phyloP scores from a whole-genome alignment of 768 basidiomycete genomes.

The Pleurotus eryngii region DNA sequence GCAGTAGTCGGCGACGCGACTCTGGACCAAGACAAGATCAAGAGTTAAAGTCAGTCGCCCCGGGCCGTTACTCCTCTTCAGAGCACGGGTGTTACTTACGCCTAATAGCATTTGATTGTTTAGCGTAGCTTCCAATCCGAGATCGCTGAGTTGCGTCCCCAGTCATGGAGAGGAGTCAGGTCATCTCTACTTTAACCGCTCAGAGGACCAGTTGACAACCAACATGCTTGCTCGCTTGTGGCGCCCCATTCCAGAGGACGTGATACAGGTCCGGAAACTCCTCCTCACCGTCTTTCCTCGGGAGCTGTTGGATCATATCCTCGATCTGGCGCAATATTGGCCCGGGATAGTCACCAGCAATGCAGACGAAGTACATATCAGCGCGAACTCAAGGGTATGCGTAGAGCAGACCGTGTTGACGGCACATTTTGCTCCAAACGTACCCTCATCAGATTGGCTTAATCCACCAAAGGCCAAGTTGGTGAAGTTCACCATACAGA shows the following conservation, averaged over 20 bases:
- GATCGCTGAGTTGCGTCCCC: too few species aligned
- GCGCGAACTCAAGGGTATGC: not conserved
- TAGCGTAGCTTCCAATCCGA: too few species aligned
- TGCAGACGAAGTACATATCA: not conserved
- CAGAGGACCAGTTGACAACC: too few species aligned
- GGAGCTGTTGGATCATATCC: not conserved
- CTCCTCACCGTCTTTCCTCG: not conserved
- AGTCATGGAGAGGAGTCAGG: too few species aligned
- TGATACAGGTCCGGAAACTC: not conserved
- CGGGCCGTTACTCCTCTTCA: too few species aligned
- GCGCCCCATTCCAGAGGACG: not conserved
- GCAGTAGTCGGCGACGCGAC: too few species aligned
- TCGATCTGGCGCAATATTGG: conserved; percentile 1
- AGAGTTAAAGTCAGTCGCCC: too few species aligned
- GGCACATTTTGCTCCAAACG: not conserved
- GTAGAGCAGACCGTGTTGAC: not conserved
- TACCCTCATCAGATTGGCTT: not conserved
- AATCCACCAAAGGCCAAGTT: conserved; percentile 9
- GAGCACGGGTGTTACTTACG: too few species aligned
- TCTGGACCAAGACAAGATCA: too few species aligned
- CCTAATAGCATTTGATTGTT: too few species aligned
- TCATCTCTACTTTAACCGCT: too few species aligned
- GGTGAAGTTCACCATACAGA: conserved; percentile 16
- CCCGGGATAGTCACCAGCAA: not conserved
- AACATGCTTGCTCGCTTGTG: too few species aligned